These are phyloP conservation scores for Fonsecaea multimorphosa DNA, from an alignment of 2,329 filamentous ascomycete species.

Conservation along the genomic window DNA sequence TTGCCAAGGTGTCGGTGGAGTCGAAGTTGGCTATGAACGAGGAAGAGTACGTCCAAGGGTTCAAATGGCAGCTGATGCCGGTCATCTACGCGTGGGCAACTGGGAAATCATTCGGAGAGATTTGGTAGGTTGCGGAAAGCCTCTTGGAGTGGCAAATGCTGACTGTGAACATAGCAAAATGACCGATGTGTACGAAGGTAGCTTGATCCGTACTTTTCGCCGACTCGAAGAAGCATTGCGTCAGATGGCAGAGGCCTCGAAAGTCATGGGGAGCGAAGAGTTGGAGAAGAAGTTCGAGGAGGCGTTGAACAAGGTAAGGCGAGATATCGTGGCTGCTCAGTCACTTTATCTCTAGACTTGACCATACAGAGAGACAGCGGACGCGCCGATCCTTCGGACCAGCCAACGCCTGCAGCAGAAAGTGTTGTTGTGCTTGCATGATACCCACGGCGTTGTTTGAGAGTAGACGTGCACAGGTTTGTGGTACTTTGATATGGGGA, in stretches of 20 bases:
- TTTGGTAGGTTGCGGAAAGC: slow-evolving; percentile 72
- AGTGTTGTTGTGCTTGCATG: slow-evolving; percentile 14
- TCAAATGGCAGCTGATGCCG: slow-evolving; percentile 97
- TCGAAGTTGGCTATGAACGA: slow-evolving; percentile 94
- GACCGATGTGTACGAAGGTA: slow-evolving; percentile 98
- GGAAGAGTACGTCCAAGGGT: slow-evolving; percentile 85
- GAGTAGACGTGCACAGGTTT: slow-evolving; percentile 17
- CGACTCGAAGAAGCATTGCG: slow-evolving; percentile 90
- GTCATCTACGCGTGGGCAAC: slow-evolving; percentile 92
- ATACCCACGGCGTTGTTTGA: slow-evolving; percentile 25
- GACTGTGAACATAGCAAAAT: slow-evolving; percentile 73
- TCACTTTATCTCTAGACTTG: slow-evolving; percentile 73
- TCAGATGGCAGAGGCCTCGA: slow-evolving; percentile 93
- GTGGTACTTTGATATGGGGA: slow-evolving; percentile 16
- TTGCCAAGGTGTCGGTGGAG: slow-evolving; percentile 93
- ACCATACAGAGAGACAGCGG: slow-evolving; percentile 1
- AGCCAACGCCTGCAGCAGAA: neutral
- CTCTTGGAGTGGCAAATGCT: slow-evolving; percentile 20
- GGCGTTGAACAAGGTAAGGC: slow-evolving; percentile 53
- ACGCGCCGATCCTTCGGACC: neutral
- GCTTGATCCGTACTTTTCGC: slow-evolving; percentile 92
- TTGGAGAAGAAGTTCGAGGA: slow-evolving; percentile 60
- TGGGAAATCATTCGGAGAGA: slow-evolving; percentile 86
- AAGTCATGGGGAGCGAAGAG: slow-evolving; percentile 98
- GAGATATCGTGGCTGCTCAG: slow-evolving; percentile 94